Base-by-base conservation (phyloP, 805 yeast species). In the Monosporozyma solicola region DNA sequence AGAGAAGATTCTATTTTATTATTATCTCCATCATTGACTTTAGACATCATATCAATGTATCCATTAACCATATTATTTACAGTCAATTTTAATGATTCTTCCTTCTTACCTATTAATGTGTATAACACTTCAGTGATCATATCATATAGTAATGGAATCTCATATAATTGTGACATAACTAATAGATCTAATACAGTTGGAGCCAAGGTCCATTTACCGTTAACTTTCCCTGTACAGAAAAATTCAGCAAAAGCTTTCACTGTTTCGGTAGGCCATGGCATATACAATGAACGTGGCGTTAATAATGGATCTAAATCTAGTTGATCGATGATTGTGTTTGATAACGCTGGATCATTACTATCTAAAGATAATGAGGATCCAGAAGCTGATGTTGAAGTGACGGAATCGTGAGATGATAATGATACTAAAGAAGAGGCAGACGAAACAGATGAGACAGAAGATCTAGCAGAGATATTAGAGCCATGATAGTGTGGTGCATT, bases 211-310 rank as follows among this genome's bases (percentile, higher is more conserved):
- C 92, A 85, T 59, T 79, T 83, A 51, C 83, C 80, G 27, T 88
- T 88, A 24, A 87, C 79, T 65, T 85, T 90, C 1, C 94, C 95
- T 5, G 91, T 86, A 61, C 83, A 85, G 52, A 87, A 72, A 64
- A 81, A 87, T 62, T 86, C 94, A 29, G 83, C 72, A 57, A 85
- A 78, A 2, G 89, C 89, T 53, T 75, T 75, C 15, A 85, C 79
- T 0, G 88, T 78, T 0, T 71, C 64, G 1, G 84, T 80, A 2
- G 82, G 65, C 68, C 83, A 84, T 3, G 95, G 94, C 57, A 87
- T 64, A 58, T 83, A 85, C 29, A 87, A 63, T 16, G 81, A 75
- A 55, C 95, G 73, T 15, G 95, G 94, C 39, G 84, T 74, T 53
- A 80, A 72, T 37, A 84, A 66, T 5, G 87, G 83, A 58, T 84